Evolutionary conservation across 176 grass and related monocot genomes (phyloP).

Genomic region (Triticum turgidum): DNA sequence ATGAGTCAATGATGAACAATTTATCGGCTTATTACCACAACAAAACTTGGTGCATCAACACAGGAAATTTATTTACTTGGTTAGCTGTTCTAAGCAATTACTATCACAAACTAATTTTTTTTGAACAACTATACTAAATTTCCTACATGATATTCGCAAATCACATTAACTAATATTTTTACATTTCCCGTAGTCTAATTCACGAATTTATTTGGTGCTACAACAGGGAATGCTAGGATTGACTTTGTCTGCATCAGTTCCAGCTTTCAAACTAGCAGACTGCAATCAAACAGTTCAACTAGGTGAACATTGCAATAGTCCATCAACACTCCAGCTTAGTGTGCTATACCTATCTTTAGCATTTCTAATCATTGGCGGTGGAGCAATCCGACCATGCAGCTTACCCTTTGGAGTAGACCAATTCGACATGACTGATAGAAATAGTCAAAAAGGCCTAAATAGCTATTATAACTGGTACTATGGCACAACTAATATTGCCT

Average conservation of each 20-base stretch:
- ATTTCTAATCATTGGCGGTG: slow-evolving; percentile 47
- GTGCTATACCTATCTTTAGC: slow-evolving; percentile 53
- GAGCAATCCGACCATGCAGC: slow-evolving; percentile 51
- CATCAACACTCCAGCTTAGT: slow-evolving; percentile 44
- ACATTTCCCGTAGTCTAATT: background rate
- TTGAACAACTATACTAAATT: slow-evolving; percentile 7
- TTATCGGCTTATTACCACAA: background rate
- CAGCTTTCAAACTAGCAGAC: slow-evolving; percentile 22
- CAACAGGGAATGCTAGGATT: slow-evolving; percentile 42
- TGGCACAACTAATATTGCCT: slow-evolving; percentile 35
- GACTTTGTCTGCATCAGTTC: slow-evolving; percentile 38
- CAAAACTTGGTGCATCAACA: background rate
- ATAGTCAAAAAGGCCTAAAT: slow-evolving; percentile 33
- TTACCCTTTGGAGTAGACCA: slow-evolving; percentile 63
- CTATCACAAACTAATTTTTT: background rate
- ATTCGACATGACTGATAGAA: slow-evolving; percentile 43
- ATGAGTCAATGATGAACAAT: background rate
- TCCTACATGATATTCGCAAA: slow-evolving; percentile 6
- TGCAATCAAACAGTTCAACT: slow-evolving; percentile 26
- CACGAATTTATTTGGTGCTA: background rate
- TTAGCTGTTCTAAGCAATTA: slow-evolving; percentile 5
- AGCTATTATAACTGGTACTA: slow-evolving; percentile 74
- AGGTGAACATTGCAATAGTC: slow-evolving; percentile 21
- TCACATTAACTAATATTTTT: background rate
- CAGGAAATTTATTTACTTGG: background rate